phyloP scores from a whole-genome alignment of 305 asterid genomes.

The Plantago lanceolata region DNA sequence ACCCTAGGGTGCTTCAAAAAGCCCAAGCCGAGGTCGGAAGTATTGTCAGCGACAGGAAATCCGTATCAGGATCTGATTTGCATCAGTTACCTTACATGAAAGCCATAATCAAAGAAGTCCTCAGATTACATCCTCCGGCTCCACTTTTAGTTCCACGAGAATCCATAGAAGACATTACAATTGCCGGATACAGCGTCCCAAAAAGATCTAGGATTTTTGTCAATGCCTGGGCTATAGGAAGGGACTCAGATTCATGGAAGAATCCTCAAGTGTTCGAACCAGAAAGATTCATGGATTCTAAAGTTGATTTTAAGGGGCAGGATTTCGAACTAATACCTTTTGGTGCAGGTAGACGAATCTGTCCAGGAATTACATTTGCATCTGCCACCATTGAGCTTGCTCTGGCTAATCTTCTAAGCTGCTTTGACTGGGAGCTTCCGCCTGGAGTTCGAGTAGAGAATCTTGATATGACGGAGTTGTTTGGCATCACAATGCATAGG shows the following conservation, averaged over 20 bases:
- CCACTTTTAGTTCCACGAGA: conserved; percentile 58
- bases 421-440: conserved; percentile 57
- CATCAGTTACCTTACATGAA: conserved; percentile 39
- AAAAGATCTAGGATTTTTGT: conserved; percentile 41
- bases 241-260: conserved; percentile 49
- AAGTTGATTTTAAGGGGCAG: conserved; percentile 50
- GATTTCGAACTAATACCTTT: conserved; percentile 65
- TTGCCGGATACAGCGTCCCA: conserved; percentile 40
- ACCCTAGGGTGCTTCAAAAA: conserved; percentile 34
- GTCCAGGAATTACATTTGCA: conserved; percentile 46
- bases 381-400: conserved; percentile 44
- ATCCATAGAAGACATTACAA: conserved; percentile 36
- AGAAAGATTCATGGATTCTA: conserved; percentile 45
- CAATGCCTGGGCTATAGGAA: conserved; percentile 64
- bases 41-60: conserved; percentile 31
- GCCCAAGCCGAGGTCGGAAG: conserved; percentile 46
- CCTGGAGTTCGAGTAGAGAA: conserved; percentile 32
- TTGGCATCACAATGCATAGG: conserved; percentile 47
- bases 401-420: conserved; percentile 50
- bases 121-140: conserved; percentile 53
- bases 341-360: conserved; percentile 56
- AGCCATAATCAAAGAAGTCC: conserved; percentile 52
- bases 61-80: conserved; percentile 37
- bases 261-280: conserved; percentile 47
- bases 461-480: conserved; percentile 49